Base-by-base conservation (phyloP, 441 rosid genomes). In the Croton setiger region DNA sequence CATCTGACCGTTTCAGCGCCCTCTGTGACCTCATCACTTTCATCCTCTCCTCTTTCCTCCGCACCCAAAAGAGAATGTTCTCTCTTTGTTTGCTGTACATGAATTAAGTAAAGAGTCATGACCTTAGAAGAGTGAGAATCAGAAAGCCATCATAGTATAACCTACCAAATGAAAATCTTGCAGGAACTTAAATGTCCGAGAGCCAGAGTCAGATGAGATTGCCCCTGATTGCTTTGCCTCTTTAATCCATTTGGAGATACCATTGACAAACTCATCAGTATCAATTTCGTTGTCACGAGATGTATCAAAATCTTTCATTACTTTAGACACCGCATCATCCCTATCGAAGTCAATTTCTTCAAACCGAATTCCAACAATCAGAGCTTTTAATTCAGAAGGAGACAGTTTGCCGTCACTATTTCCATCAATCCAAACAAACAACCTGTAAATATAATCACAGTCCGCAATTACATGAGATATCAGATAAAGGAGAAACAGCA, bases 321-420 rank as follows among this genome's bases (percentile, higher is more conserved):
- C 41, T 75, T 79, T 88, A 12, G 53, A 53, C 37, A 84, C 89
- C 21, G 97, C 96, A 78, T 85, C 89, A 35, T 92, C 90, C 51
- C 67, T 76, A 79, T 94, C 80, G 58, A 92, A 82, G 77, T 92
- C 86, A 33, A 94, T 81, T 70, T 92, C 98, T 27, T 85, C 93
- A 72, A 94, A 94, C 54, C 75, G 85, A 54, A 94, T 92, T 33
- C 99, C 99, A 48, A 92, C 70, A 23, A 94, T 83, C 51, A 94
- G 77, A 27, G 99, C 99, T 78, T 79, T 94, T 17, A 94, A 77
- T 67, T 94, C 98, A 62, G 86, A 14, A 12, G 75, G 68, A 61
- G 93, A 92, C 37, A 94, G 85, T 13, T 18, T n/a, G 33, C 69
- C 72, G 47, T 94, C 90, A 0, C 76, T 68, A 75, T 90, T 85